Conservation (phyloP, 2,329 filamentous ascomycete species). For the Raffaelea arxii region DNA sequence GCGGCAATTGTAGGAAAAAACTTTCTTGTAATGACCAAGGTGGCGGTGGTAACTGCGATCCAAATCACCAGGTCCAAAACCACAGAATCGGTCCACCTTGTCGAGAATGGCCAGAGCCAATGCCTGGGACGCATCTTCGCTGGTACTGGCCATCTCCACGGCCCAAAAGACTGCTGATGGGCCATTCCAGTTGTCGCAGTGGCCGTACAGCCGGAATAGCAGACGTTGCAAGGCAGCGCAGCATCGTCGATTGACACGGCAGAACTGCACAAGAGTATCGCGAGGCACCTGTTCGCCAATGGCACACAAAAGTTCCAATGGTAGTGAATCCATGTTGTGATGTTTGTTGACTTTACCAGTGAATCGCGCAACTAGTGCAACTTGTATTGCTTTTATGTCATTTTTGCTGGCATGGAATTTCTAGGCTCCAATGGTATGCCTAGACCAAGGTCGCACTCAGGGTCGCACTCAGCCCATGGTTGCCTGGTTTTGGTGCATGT, state of each 20-base stretch:
- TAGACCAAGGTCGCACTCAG: no score
- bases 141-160: not conserved
- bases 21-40: not conserved
- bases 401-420: no score
- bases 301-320: slow-evolving; percentile 1
- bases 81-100: not conserved
- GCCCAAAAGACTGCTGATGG: slow-evolving; percentile 3
- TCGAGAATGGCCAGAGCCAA: not conserved
- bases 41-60: slow-evolving; percentile 3
- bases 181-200: slow-evolving; percentile 2
- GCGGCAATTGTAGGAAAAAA: not conserved
- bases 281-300: slow-evolving; percentile 1
- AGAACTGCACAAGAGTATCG: slow-evolving; percentile 1
- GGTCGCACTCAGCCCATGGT: no score
- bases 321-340: slow-evolving; percentile 1
- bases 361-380: no score
- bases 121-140: not conserved
- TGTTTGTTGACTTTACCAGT: not conserved
- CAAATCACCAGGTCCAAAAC: not conserved
- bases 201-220: slow-evolving; percentile 3
- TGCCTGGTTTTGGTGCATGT: no score
- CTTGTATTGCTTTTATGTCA: no score
- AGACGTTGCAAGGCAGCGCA: slow-evolving; percentile 1
- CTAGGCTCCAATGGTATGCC: no score
- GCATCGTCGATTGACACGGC: slow-evolving; percentile 1